Conservation (phyloP, 805 yeast genomes). For the Lipomyces sp. region DNA sequence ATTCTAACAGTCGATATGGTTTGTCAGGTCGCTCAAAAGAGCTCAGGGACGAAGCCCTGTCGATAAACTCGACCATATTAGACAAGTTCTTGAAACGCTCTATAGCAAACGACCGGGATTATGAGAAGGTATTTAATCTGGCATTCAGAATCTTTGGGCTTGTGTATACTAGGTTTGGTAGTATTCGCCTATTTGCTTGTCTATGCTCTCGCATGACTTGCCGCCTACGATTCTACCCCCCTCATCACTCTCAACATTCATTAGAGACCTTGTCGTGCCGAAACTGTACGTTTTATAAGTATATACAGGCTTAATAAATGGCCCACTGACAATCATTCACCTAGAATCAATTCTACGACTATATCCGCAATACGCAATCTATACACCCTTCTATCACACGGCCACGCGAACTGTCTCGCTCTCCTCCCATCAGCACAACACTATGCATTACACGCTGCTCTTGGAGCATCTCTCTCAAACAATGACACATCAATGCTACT, state of each 20-base stretch:
- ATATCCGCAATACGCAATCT: neutral
- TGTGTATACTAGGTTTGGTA: neutral
- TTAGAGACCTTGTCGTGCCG: neutral
- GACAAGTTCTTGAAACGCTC: neutral
- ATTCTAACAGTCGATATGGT: neutral
- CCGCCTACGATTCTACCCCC: neutral
- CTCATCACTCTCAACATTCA: neutral
- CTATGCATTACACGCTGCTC: neutral
- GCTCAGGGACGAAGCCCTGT: constrained; percentile 3
- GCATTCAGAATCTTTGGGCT: neutral
- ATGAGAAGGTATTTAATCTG: constrained; percentile 5
- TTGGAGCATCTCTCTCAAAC: neutral
- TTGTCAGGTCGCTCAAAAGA: constrained; percentile 1
- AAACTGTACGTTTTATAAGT: neutral
- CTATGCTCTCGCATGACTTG: constrained; percentile 1
- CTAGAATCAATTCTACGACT: neutral
- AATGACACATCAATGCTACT: constrained; percentile 2
- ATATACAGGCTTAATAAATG: neutral
- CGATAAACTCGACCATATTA: neutral
- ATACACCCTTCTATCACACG: constrained; percentile 3
- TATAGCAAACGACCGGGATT: neutral
- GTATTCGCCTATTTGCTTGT: constrained; percentile 1
- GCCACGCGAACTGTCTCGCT: neutral
- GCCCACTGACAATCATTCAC: neutral
- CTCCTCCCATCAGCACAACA: constrained; percentile 3